Evolutionary conservation across 805 yeast species (phyloP).

Genomic region (Wickerhamiella slavikovae): DNA sequence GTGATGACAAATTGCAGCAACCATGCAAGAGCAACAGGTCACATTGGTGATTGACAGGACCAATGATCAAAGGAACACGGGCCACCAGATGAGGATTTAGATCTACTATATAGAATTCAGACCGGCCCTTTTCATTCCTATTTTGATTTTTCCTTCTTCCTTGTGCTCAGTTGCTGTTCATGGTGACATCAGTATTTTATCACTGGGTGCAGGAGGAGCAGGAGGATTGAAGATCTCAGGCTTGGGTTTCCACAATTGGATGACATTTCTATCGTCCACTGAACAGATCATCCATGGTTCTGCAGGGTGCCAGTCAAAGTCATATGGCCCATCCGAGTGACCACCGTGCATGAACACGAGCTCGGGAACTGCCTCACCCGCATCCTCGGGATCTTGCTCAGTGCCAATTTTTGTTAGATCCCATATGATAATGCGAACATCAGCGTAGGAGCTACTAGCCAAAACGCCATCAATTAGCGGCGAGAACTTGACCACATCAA

Average conservation of each 20-base stretch:
- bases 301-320: slow-evolving; percentile 41
- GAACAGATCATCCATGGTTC: slow-evolving; percentile 35
- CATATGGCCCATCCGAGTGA: slow-evolving; percentile 30
- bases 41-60: too few relatives aligned
- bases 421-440: slow-evolving; percentile 65
- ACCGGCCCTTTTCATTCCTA: too few relatives aligned
- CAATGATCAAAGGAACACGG: too few relatives aligned
- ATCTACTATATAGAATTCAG: too few relatives aligned
- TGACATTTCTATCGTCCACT: slow-evolving; percentile 49
- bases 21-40: too few relatives aligned
- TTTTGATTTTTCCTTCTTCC: not conserved
- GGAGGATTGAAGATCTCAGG: slow-evolving; percentile 12
- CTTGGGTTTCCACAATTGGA: slow-evolving; percentile 57
- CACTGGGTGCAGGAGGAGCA: not conserved
- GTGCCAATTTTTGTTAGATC: slow-evolving; percentile 61
- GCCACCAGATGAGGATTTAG: too few relatives aligned
- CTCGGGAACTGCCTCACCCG: slow-evolving; percentile 82
- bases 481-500: slow-evolving; percentile 58
- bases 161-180: not conserved
- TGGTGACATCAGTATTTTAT: not conserved
- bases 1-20: not conserved
- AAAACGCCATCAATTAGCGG: slow-evolving; percentile 58
- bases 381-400: slow-evolving; percentile 71
- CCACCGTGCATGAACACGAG: slow-evolving; percentile 84
- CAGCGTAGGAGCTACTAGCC: slow-evolving; percentile 45